Percentiles rank a stretch among this genome's conserved stretches.
phyloP scores from a whole-genome alignment of 192 early-diverging fungal genomes.

The Coemansia sp. region DNA sequence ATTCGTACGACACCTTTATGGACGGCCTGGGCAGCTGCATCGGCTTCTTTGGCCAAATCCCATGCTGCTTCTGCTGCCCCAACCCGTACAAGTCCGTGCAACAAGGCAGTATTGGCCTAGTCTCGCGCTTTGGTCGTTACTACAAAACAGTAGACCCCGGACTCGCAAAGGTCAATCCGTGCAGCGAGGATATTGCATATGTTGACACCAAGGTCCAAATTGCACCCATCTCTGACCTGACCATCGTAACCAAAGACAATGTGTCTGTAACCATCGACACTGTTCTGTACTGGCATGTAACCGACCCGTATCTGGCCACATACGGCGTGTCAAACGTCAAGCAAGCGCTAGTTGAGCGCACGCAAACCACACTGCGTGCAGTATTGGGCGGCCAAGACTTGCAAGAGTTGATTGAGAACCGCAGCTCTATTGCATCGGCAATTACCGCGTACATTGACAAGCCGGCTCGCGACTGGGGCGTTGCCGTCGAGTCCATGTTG shows the following conservation, averaged over 20 bases:
- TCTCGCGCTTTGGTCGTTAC: slow-evolving; percentile 53
- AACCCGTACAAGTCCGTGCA: slow-evolving; percentile 53
- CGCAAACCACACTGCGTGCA: slow-evolving; percentile 86
- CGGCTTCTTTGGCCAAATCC: slow-evolving; percentile 52
- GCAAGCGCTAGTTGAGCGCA: slow-evolving; percentile 79
- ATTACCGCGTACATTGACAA: slow-evolving; percentile 81
- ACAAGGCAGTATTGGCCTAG: slow-evolving; percentile 49
- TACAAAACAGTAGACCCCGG: slow-evolving; percentile 63
- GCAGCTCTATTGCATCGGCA: slow-evolving; percentile 81
- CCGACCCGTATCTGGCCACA: slow-evolving; percentile 76
- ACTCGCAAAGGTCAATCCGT: slow-evolving; percentile 52
- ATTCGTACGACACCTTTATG: slow-evolving; percentile 35
- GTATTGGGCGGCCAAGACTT: slow-evolving; percentile 80
- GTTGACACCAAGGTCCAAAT: slow-evolving; percentile 69
- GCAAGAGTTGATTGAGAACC: slow-evolving; percentile 89
- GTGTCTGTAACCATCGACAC: slow-evolving; percentile 82
- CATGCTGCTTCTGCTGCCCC: slow-evolving; percentile 50
- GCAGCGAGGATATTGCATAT: slow-evolving; percentile 40
- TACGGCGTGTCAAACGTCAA: slow-evolving; percentile 80
- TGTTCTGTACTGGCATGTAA: slow-evolving; percentile 83
- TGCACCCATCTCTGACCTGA: slow-evolving; percentile 63
- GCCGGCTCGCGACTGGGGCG: slow-evolving; percentile 78
- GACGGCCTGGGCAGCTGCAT: slow-evolving; percentile 32
- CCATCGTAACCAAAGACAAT: slow-evolving; percentile 90
- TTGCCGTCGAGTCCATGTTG: slow-evolving; percentile 76